Evolutionary conservation across 1,139 yeast genomes (phyloP).

Genomic region (Casaregolazyma lundiana): DNA sequence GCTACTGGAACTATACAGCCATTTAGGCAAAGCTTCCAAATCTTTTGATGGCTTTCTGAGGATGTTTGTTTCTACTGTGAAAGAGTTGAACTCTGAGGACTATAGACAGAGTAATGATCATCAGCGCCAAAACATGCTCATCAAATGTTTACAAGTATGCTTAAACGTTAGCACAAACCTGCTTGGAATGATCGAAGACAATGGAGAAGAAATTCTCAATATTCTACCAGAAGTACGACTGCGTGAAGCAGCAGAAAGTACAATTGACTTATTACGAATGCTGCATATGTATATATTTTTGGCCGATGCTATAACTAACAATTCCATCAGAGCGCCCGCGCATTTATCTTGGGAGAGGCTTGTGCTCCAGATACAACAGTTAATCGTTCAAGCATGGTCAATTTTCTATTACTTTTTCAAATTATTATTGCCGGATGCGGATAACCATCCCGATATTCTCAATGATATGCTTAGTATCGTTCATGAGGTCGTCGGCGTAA

Average conservation of each 20-base stretch:
- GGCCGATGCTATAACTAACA: constrained; percentile 37
- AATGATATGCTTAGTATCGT: constrained; percentile 50
- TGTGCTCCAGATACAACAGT: constrained; percentile 47
- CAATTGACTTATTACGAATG: constrained; percentile 37
- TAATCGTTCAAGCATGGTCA: constrained; percentile 45
- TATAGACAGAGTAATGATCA: constrained; percentile 21
- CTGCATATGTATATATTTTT: constrained; percentile 40
- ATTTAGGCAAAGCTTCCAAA: constrained; percentile 37
- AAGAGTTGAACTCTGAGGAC: constrained; percentile 35
- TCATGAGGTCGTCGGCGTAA: constrained; percentile 69
- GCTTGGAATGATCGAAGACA: constrained; percentile 23
- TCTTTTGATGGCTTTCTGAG: constrained; percentile 54
- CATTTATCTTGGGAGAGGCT: constrained; percentile 34
- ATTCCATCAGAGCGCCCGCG: constrained; percentile 30
- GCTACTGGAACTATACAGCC: constrained; percentile 56
- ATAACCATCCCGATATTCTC: constrained; percentile 25
- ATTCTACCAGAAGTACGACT: constrained; percentile 11
- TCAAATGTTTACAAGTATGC: constrained; percentile 44
- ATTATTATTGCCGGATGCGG: constrained; percentile 20
- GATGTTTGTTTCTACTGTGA: constrained; percentile 42
- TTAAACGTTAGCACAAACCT: constrained; percentile 39
- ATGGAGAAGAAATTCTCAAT: constrained; percentile 17
- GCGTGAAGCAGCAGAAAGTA: constrained; percentile 26
- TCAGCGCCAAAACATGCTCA: constrained; percentile 28
- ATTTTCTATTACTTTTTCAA: constrained; percentile 31